Percentiles rank a stretch among this genome's conserved stretches.
phyloP scores from a whole-genome alignment of 208 protist species.

The Trypanosoma avium region DNA sequence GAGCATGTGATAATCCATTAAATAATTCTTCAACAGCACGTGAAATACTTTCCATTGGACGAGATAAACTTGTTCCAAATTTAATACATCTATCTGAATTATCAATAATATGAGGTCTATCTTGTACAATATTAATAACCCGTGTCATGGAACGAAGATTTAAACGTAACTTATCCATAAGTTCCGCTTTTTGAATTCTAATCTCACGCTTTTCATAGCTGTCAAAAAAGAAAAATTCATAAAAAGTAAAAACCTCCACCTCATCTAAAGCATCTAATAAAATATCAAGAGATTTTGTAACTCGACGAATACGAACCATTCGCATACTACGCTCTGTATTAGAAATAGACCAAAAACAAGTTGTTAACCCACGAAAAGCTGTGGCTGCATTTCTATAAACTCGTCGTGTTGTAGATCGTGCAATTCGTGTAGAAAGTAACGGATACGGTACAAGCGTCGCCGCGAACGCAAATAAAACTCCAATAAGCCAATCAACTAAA shows the following conservation, averaged over 20 bases:
- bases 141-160: conserved; percentile 72
- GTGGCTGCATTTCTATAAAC: conserved; percentile 52
- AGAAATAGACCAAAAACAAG: conserved; percentile 66
- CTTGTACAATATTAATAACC: conserved; percentile 74
- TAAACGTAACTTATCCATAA: conserved; percentile 61
- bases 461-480: conserved; percentile 51
- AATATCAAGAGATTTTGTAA: conserved; percentile 51
- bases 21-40: conserved; percentile 54
- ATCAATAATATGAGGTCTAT: conserved; percentile 61
- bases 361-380: conserved; percentile 56
- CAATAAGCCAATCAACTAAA: conserved; percentile 56
- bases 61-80: conserved; percentile 52
- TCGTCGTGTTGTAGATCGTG: conserved; percentile 26
- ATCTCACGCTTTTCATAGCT: conserved; percentile 57
- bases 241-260: conserved; percentile 52
- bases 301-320: conserved; percentile 69
- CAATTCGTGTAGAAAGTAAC: conserved; percentile 45
- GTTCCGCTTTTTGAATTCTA: conserved; percentile 53
- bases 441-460: conserved; percentile 70
- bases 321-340: conserved; percentile 74
- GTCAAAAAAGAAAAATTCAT: conserved; percentile 77
- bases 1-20: conserved; percentile 40
- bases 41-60: conserved; percentile 57
- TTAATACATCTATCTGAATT: conserved; percentile 49
- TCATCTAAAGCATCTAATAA: conserved; percentile 53